Base-by-base conservation (phyloP, 345 rosid species). In the Diplotaxis tenuifolia region DNA sequence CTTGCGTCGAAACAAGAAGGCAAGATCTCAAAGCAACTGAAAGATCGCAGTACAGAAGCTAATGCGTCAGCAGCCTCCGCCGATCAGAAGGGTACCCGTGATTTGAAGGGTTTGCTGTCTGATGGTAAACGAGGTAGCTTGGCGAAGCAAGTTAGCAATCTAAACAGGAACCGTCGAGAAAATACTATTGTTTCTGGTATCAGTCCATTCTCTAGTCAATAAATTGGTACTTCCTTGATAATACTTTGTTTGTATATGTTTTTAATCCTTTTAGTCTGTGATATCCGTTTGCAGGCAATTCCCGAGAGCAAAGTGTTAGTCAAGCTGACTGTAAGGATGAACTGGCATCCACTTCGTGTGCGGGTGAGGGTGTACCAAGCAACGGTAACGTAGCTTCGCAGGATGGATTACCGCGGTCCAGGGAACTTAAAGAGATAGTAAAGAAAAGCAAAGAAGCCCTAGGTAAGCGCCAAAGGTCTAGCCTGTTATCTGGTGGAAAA, bases 51-150 rank as follows among this genome's bases (percentile, higher is more conserved):
- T 71, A 47, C 79, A n/a, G 81, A 73, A 81, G 79, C 88, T 67
- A 75, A 72, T 36, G 71, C 59, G 25, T 81, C 85, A 11, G 73
- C 73, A 18, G 69, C 86, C 40, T 83, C 84, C 81, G 71, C 67
- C 61, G 93, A 86, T 68, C 92, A 85, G 57, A 92, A 84, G 84
- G 84, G 74, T 79, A 68, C 57, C 79, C 81, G 81, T 62, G 96
- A 95, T 57, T 65, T 78, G 65, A 89, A 83, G 81, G 73, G 61
- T 76, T 72, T 77, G 61, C 85, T 71, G 38, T 70, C 85, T 65
- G 96, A 88, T 83, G 87, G 85, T 64, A 90, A 84, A 87, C 55
- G 73, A 62, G 78, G 85, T 70, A 25, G 77, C 31, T 79, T 85
- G 69, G 73, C 80, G 28, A 90, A 86, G 78, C 86, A 92, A 78